Base-by-base conservation (phyloP, 768 basidiomycete genomes). In the Gymnopilus junonius region DNA sequence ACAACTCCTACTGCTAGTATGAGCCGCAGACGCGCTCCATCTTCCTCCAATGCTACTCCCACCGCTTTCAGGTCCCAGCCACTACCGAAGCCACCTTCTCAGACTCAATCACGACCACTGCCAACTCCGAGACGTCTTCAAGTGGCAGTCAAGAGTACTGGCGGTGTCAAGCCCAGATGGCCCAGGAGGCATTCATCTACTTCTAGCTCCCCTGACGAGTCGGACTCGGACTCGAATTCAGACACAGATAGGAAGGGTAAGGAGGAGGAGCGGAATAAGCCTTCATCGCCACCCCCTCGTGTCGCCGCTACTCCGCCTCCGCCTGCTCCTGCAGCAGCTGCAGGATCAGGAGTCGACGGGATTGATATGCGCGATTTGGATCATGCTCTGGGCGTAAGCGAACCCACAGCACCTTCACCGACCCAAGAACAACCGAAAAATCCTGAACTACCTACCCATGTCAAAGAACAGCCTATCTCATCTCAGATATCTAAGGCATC, bases 331-430 rank as follows among this genome's bases (percentile, higher is more conserved):
- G 48, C 17, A 17, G 27, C 25, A 31, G 17, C 14, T 3, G 5
- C 25, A 29, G 27, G n/a, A 6, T 15, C 31, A 37, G n/a, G 53
- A 23, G 23, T 14, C 23, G n/a, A n/a, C 8, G 54, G 34, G 4
- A 35, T 55, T 4, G 54, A 55, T 55, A 55, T 55, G 54, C 54
- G 54, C 15, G 54, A 55, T 39, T 40, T 55, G 54, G 54, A 55
- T 40, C 35, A 40, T 35, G 54, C 54, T 1, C 54, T 55, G 27
- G 54, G 54, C 11, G 21, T 55, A 37, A 55, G 32, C 21, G 23
- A 21, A 4, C 37, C 23, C 2, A 32, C 37, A 12, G 4, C 12
- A 25, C 8, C 14, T 25, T 37, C 37, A 7, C 35, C 35, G 53
- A 54, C 17, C 7, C 40, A 42, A 40, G 21, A 17, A 39, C 8